Evolutionary conservation across 345 rosid species (phyloP), one percentile per base, ranked within the genome.

Genomic region (Hypericum androsaemum): DNA sequence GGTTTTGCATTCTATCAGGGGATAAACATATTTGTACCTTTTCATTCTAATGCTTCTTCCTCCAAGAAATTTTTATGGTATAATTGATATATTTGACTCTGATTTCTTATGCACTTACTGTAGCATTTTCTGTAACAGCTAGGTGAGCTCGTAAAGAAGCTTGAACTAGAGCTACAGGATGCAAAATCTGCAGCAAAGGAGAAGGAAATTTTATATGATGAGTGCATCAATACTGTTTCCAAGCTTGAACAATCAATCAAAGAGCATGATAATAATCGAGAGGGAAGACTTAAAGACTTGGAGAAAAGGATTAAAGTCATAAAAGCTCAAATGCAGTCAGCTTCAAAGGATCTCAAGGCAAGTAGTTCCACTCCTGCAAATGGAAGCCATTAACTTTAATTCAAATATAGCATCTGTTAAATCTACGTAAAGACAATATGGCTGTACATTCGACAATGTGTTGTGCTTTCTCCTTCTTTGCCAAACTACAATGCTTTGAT

Each of bases 261-360:
- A 70, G 95, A 86, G 47, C 94, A 90, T 57, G 82, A 79, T 37
- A 80, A 68, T 59, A 87, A 79, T 73, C 75, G 98, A 64, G 92
- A 79, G 54, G 83, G 76, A 56, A 72, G 84, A 69, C 89, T 90
- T 55, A 84, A 87, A 62, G 86, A 71, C 62, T 74, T 90, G 62
- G 90, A 90, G 74, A 84, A 80, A 48, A 74, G 69, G 47, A 77
- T 87, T 46, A 84, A 79, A 66, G 72, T 77, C 10, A 71, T 71
- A 57, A 87, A 90, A 76, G 69, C 80, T 67, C 65, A 75, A 58
- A 76, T 86, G 79, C 90, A 82, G 67, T 72, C 83, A 52, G 70
- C 75, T 46, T 84, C 83, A 53, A 86, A 84, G 79, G 77, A 84
- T 64, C 77, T 89, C 63, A 84, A 86, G 89, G 97, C 82, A 64